Evolutionary conservation across 1,139 yeast genomes (phyloP).

Genomic region (Pichia sp.): DNA sequence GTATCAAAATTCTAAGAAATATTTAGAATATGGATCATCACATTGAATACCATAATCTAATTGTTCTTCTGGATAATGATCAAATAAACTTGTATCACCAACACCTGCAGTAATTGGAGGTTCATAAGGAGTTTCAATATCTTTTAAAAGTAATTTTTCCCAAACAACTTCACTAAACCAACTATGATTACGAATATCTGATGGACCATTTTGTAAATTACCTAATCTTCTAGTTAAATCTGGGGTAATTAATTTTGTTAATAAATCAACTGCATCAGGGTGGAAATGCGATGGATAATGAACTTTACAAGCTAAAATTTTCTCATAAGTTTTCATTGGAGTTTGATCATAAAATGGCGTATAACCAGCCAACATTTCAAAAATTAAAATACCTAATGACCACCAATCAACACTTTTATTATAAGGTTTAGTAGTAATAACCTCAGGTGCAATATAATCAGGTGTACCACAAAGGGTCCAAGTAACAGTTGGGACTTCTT

Average conservation of each 20-base stretch:
- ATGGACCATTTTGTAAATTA: constrained; percentile 81
- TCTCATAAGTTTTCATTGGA: constrained; percentile 95
- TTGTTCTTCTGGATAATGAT: constrained; percentile 90
- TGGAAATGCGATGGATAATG: constrained; percentile 83
- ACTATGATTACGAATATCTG: constrained; percentile 82
- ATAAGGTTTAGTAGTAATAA: constrained; percentile 91
- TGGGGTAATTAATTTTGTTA: constrained; percentile 74
- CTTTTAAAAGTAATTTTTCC: constrained; percentile 83
- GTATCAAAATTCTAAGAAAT: constrained; percentile 69
- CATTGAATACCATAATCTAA: constrained; percentile 62
- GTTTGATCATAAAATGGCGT: constrained; percentile 96
- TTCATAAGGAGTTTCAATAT: constrained; percentile 95
- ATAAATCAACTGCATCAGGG: constrained; percentile 76
- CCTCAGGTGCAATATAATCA: constrained; percentile 96
- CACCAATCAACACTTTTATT: constrained; percentile 98
- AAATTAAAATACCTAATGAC: constrained; percentile 89
- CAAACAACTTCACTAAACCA: constrained; percentile 96
- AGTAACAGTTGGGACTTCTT: constrained; percentile 89
- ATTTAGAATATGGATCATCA: constrained; percentile 70
- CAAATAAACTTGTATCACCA: constrained; percentile 92
- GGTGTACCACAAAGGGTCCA: constrained; percentile 97
- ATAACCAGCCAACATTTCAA: constrained; percentile 96
- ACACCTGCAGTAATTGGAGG: constrained; percentile 97
- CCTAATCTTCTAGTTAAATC: constrained; percentile 88
- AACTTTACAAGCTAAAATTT: constrained; percentile 79